Conservation (phyloP, 192 early-diverging fungal genomes). For the Dimargaris xerosporica region DNA sequence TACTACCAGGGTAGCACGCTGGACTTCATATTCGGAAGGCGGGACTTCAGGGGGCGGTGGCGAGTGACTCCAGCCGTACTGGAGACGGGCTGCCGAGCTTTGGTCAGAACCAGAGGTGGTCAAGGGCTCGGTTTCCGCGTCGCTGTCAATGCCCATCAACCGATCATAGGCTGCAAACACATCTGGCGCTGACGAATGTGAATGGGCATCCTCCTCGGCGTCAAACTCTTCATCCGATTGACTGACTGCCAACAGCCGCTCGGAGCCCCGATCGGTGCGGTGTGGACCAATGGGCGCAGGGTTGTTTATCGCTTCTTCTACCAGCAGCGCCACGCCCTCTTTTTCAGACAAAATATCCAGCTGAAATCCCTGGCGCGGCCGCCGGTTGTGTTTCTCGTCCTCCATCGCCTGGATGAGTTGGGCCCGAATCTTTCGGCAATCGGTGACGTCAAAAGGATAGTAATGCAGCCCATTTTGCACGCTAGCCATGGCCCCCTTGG, state of each 20-base stretch:
- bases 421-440: constrained; percentile 6
- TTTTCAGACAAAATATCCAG: neutral
- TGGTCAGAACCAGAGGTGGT: neutral
- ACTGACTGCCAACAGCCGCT: neutral
- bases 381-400: neutral
- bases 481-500: constrained; percentile 29
- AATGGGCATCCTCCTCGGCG: neutral
- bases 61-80: neutral
- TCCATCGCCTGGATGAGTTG: neutral
- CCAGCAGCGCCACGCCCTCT: neutral
- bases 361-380: neutral
- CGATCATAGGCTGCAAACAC: neutral
- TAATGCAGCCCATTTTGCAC: constrained; percentile 31
- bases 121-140: neutral
- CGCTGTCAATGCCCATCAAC: neutral
- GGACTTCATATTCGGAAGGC: neutral
- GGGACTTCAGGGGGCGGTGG: neutral
- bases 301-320: neutral
- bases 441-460: constrained; percentile 25
- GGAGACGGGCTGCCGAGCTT: neutral
- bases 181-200: neutral
- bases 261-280: neutral
- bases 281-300: neutral
- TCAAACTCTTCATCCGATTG: neutral
- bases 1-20: constrained; percentile 4